Base-by-base conservation (phyloP, 495 filamentous ascomycete species). In the Penicillium pulvis region DNA sequence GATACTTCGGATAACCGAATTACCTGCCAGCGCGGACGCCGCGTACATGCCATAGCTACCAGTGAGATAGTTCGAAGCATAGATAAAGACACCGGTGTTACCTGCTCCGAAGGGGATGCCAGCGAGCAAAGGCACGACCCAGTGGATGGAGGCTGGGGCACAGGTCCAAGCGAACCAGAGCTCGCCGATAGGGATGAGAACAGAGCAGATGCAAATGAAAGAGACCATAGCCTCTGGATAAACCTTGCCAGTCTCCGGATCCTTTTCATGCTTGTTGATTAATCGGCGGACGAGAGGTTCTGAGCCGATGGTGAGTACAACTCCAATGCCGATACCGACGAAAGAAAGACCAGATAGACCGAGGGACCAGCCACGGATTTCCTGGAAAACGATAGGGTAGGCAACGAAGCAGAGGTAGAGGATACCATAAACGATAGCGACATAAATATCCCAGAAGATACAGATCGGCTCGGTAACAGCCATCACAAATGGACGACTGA, bases 371-470 rank as follows among this genome's bases (percentile, higher is more conserved):
- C 86, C 86, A 14, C 91, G 87, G 53, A 90, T 75, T 4, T 85
- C 72, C 16, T 78, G 73, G 72, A 93, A 94, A 54, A 94, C 85
- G 39, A 93, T 85, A 1, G 91, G 91, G 62, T 86, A 87, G 16
- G 90, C 88, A 17, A 91, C 83, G 73, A 95, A 96, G 73, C 91
- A 92, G 35, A 95, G 81, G 68, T 95, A 95, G 0, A 96, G 78
- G 51, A 92, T 90, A 16, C 82, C 86, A 68, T 84, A 84, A 35
- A 84, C 71, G 47, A 90, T 71, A 20, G 84, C 83, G 54, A 89
- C 83, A 60, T 89, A 90, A 44, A 87, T 63, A 66, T 93, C 87
- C 83, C 90, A 93, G 67, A 93, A 93, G 66, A 86, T 83, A 57
- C 90, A 85, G 56, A 97, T 94, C 0, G 92, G 92, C 56, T 97